Base-by-base conservation (phyloP, 2,329 filamentous ascomycete genomes). In the Exserohilum rostratum region DNA sequence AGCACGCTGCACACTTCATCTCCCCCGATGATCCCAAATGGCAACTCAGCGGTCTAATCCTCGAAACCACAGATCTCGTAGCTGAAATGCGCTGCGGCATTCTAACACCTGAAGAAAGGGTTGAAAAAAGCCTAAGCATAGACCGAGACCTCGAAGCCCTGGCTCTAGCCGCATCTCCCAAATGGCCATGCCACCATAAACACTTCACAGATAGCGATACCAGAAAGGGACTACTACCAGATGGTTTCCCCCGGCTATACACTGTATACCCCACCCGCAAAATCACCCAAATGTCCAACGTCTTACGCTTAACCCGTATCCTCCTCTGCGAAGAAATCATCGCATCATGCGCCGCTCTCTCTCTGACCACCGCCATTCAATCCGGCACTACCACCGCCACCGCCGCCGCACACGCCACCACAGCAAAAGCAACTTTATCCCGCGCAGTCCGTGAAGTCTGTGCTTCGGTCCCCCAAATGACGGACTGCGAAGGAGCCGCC, bases 401-500 rank as follows among this genome's bases (percentile, higher is more conserved):
- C 12, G 11, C 37, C 18, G 15, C 46, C 9, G 9, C 34, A 33
- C 15, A 18, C 20, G n/a, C 46, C 5, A 44, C 50, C 2, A 53
- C 40, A 6, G 62, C 68, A 10, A 48, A 46, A 9, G 20, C 53
- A 11, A 63, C 56, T 5, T 69, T 74, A 29, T 55, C 62, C 2
- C 17, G 44, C 1, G 55, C 72, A 47, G 61, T 68, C 1, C 46
- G 48, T 13, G 68, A 76, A n/a, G 69, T 75, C 11, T 72, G 67
- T 40, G 70, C 70, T 13, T 61, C 65, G 9, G 65, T 67, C 3
- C 69, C 71, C 6, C 73, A 74, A 42, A 73, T 69, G 58, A 67
- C 58, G 7, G 53, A 70, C 37, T 70, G 67, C 48, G 29, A 50
- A 3, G 55, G 50, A 12, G 62, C 62, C 5, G 65, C 67, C 13